Evolutionary conservation across 169 alveolate genomes (phyloP).

Genomic region (Eimeria zaria): DNA sequence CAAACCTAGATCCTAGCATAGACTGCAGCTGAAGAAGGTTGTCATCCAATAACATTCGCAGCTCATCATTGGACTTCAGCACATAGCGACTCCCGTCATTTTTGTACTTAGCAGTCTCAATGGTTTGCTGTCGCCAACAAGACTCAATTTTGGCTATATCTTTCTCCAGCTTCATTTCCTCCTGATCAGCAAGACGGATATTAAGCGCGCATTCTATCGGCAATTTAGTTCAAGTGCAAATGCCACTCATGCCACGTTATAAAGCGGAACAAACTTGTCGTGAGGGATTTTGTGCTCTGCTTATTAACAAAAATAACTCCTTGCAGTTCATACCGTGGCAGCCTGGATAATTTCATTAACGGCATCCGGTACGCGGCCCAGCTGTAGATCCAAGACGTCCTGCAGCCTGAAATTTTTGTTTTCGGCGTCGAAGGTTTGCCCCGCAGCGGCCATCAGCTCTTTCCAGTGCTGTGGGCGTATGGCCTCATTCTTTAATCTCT

Average conservation of each 20-base stretch:
- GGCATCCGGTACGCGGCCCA: constrained; percentile 94
- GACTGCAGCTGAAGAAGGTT: constrained; percentile 95
- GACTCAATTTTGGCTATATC: constrained; percentile 94
- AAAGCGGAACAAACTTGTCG: background rate
- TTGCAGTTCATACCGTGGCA: constrained; percentile 89
- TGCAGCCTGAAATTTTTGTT: constrained; percentile 91
- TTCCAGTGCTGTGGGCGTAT: constrained; percentile 97
- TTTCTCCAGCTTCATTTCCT: constrained; percentile 93
- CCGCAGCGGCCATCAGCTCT: constrained; percentile 88
- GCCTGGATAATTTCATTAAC: constrained; percentile 96
- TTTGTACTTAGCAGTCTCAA: constrained; percentile 92
- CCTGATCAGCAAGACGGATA: constrained; percentile 45
- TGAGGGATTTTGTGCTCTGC: background rate
- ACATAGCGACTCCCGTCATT: constrained; percentile 93
- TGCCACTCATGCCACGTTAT: background rate
- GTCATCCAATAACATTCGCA: constrained; percentile 94
- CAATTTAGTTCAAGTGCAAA: background rate
- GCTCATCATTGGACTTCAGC: constrained; percentile 94
- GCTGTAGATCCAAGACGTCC: constrained; percentile 94
- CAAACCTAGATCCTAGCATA: constrained; percentile 94
- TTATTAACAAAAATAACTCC: background rate
- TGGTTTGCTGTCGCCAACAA: constrained; percentile 93
- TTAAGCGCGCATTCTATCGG: background rate
- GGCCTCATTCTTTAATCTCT: constrained; percentile 94
- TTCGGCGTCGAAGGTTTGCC: constrained; percentile 89